Evolutionary conservation across 2,329 filamentous ascomycete genomes (phyloP), one percentile per base, ranked within the genome.

Genomic region (Xylariaceae sp.): DNA sequence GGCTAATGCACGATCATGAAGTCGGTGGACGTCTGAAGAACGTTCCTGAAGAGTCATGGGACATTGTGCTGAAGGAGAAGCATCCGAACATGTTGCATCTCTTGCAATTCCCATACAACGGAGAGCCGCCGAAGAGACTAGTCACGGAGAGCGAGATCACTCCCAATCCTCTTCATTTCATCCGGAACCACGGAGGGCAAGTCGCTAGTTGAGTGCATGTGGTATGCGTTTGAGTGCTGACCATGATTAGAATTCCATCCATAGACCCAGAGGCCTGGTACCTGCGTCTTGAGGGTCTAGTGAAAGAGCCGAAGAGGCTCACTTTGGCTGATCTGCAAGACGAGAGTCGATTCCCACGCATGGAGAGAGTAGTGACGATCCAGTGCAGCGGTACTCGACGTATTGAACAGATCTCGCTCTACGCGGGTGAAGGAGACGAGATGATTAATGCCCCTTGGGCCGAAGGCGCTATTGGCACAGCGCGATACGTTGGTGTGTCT

Each of bases 321-420:
- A 85, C 82, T 0, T 66, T 89, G 0, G 76, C 77, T 0, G 84
- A 89, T 4, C 73, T 89, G 1, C 80, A 83, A 69, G 77, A 88
- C 61, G 84, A 87, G 65, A 73, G 71, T 1, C 69, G 74, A 0
- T 89, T 88, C 66, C 84, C 85, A 0, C 81, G 83, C 1, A 77
- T 82, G 66, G 76, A 76, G n/a, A 86, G 80, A 60, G 72, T 79
- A 0, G 78, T 86, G 1, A 86, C 84, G 0, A 80, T 90, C 1
- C 87, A 89, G 69, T 90, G 87, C 69, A 84, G 81, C 0, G 87
- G 87, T 6, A 89, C 86, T 0, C 80, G 87, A 1, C 83, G 87
- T 2, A 80, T 88, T 50, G 87, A 89, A 69, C 87, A 89, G 69
- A 89, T 89, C 48, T 69, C 74, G 35, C 72, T 83, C 55, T 89